Evolutionary conservation across 2,329 filamentous ascomycete species (phyloP), one percentile per base, ranked within the genome.

Genomic region (Penicillium sp.): DNA sequence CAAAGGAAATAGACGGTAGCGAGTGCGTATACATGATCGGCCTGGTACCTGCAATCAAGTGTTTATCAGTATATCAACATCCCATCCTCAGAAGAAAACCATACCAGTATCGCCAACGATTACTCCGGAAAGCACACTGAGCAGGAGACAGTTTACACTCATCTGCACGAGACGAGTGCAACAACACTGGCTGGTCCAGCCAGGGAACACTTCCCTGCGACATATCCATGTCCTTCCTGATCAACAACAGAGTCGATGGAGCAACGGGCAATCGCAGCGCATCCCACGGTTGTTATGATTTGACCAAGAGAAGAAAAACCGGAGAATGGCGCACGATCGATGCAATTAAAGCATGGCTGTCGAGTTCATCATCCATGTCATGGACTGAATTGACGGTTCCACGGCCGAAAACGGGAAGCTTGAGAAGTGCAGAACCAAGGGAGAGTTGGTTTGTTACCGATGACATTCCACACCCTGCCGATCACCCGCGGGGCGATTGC

Each of bases 1-100:
- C 73, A 60, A 54, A 77, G 71, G 45, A 78, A 73, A 30, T 72
- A 74, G 2, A 76, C 57, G 0, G 74, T 76, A 5, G 67, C 66
- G 3, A 77, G 54, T 0, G 69, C 71, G 45, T 71, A 79, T 23
- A 71, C 67, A 44, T 72, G 67, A 48, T 79, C 76, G 14, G 74
- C 70, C 38, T 74, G 56, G 45, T 75, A 76, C 72, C 72, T 74
- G 34, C 5, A 12, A 27, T 16, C 2, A n/a, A n/a, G 22, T 22
- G 4, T 16, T 17, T 12, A n/a, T 44, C 12, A 39, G 36, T 12
- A 27, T 42, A n/a, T 16, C 5, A 13, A 31, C 8, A 31, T 32
- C 11, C 4, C 11, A n/a, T 15, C 11, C 13, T 16, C 15, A 14
- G 32, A 16, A 25, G n/a, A 28, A 13, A 11, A 11, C 10, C 36